Evolutionary conservation across 2,329 filamentous ascomycete genomes (phyloP), one percentile per base, ranked within the genome.

Genomic region (Aspergillus neoniger): DNA sequence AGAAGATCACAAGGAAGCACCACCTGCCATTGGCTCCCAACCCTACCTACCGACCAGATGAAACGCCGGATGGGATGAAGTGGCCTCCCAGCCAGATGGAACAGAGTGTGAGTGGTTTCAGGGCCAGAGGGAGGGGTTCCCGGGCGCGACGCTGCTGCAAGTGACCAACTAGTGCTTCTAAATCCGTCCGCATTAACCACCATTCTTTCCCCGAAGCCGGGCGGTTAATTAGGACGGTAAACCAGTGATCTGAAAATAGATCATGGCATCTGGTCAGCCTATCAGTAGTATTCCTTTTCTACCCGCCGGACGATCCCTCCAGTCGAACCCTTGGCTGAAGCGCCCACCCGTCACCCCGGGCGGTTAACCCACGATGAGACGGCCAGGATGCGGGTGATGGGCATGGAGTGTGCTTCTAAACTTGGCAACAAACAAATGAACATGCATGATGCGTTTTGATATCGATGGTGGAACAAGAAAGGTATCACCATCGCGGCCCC

Each of bases 371-470:
- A 36, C 32, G 32, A 36, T 36, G 32, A 36, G 32, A 36, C 32
- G 14, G 12, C 32, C 32, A 36, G 1, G 32, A 36, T 36, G 32
- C 32, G 32, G 32, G 17, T 41, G 32, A 53, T 32, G 36, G n/a
- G n/a, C 30, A 38, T 43, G 15, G 23, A 4, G 52, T 12, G 21
- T 59, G 51, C 44, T 61, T 59, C 59, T 61, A 61, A 59, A 59
- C 56, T 59, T 61, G 56, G 56, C 36, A 47, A 56, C 48, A 44
- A 9, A 15, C 36, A 38, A 32, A 25, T 43, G 39, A 14, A 15
- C 30, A 44, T 59, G 56, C 51, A 53, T 52, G 32, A 52, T 50
- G 51, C 44, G 19, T 17, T 41, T 39, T 19, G 28, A n/a, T 38
- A 38, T 36, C 32, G 32, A 36, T 49, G 32, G 19, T 44, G 41